Evolutionary conservation across 139 green algal genomes (phyloP).

Genomic region (Coelastrella sp.): DNA sequence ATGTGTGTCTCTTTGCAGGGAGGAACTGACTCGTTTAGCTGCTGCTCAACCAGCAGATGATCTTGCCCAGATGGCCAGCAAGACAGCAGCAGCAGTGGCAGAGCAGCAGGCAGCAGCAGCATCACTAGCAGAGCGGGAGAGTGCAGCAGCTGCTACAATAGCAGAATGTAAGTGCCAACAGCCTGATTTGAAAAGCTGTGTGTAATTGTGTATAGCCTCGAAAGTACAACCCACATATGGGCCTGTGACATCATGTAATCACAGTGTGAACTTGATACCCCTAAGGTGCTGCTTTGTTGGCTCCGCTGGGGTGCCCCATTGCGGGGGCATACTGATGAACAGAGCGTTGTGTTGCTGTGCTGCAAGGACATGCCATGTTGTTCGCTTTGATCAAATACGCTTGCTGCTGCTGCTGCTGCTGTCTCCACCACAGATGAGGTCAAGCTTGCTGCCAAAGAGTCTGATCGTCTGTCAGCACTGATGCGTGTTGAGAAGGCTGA

Average conservation of each 20-base stretch:
- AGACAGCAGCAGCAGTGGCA: slow-evolving; percentile 27
- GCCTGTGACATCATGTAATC: no score
- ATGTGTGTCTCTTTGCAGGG: slow-evolving; percentile 2
- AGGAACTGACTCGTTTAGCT: neutral
- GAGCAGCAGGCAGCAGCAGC: slow-evolving; percentile 6
- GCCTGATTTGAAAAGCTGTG: neutral
- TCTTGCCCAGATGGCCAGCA: neutral
- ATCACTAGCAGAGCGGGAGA: slow-evolving; percentile 24
- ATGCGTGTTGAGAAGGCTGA: slow-evolving; percentile 64
- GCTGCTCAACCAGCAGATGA: slow-evolving; percentile 28
- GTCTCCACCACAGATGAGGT: neutral
- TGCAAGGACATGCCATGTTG: neutral
- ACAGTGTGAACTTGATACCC: no score
- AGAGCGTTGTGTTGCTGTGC: no score
- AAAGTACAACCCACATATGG: no score
- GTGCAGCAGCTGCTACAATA: neutral
- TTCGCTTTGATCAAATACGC: neutral
- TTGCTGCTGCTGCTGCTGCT: neutral
- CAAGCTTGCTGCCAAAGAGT: neutral
- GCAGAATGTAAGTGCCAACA: neutral
- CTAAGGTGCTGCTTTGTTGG: no score
- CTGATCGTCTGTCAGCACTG: slow-evolving; percentile 43
- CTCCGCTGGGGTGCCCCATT: no score
- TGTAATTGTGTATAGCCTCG: neutral
- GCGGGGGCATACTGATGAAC: no score